These are phyloP conservation scores for Botrytis galanthina DNA, from an alignment of 2,329 filamentous ascomycete genomes.

Conservation along the genomic window DNA sequence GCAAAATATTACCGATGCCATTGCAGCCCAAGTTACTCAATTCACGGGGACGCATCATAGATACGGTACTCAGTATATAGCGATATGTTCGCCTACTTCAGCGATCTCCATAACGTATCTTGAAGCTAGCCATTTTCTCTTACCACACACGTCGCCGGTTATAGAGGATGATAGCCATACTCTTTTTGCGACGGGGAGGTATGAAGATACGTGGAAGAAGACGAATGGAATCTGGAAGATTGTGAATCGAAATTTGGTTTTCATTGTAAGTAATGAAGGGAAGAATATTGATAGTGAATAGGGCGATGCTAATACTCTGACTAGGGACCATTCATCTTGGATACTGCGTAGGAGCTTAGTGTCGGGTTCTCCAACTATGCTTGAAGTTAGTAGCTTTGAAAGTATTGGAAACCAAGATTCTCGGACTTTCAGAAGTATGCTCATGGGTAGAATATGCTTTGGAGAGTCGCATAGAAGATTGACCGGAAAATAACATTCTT, in stretches of 20 bases:
- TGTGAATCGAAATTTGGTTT: background rate
- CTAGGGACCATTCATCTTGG: background rate
- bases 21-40: background rate
- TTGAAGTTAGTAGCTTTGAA: background rate
- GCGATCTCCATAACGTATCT: background rate
- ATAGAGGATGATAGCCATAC: background rate
- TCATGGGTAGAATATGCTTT: background rate
- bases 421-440: background rate
- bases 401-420: background rate
- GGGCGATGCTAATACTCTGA: background rate
- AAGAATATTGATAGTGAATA: no score
- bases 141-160: background rate
- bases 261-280: background rate
- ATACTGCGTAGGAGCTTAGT: background rate
- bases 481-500: background rate
- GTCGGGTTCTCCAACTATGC: no score
- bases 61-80: constrained; percentile 5
- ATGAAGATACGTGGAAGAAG: constrained; percentile 4
- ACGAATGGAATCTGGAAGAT: background rate
- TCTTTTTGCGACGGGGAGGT: background rate
- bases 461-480: background rate
- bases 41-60: background rate
- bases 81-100: background rate
- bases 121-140: background rate
- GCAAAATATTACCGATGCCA: background rate